A percentile compares a stretch with the other conserved stretches of the same genome.
phyloP scores from a whole-genome alignment of 164 flowering plant genomes.

The Aristolochia fimbriata region DNA sequence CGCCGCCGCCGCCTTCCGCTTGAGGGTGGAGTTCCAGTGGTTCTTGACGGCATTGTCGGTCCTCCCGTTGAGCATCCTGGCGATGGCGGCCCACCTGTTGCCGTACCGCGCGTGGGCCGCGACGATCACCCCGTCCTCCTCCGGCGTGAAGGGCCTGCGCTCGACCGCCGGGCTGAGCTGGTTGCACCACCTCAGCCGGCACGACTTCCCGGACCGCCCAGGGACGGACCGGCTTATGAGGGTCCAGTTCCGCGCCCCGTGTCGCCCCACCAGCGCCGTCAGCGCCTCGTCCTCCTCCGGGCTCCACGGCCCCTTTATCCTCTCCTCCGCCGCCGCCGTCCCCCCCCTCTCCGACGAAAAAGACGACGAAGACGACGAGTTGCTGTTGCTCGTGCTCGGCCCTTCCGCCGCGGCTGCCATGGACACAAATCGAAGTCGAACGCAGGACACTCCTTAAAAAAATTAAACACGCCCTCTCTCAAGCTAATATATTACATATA shows the following conservation, averaged over 20 bases:
- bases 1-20: slow-evolving; percentile 30
- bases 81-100: slow-evolving; percentile 88
- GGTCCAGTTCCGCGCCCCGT: slow-evolving; percentile 90
- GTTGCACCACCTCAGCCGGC: slow-evolving; percentile 86
- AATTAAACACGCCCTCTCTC: no score
- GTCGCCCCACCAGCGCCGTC: slow-evolving; percentile 44
- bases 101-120: slow-evolving; percentile 73
- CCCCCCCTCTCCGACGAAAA: not conserved
- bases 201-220: slow-evolving; percentile 86
- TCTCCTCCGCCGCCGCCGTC: slow-evolving; percentile 18
- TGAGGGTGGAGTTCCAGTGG: slow-evolving; percentile 85
- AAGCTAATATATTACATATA: not conserved
- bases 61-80: slow-evolving; percentile 63
- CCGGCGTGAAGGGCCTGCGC: slow-evolving; percentile 60
- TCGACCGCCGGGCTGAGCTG: slow-evolving; percentile 88
- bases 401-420: not conserved
- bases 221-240: slow-evolving; percentile 71
- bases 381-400: not conserved
- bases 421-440: not conserved
- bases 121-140: slow-evolving; percentile 66
- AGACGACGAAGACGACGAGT: slow-evolving; percentile 1
- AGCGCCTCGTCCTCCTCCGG: slow-evolving; percentile 76
- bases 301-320: slow-evolving; percentile 96
- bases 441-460: not conserved
- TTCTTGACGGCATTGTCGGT: slow-evolving; percentile 89